Conservation (phyloP, 805 yeast genomes). For the Pichia exigua region DNA sequence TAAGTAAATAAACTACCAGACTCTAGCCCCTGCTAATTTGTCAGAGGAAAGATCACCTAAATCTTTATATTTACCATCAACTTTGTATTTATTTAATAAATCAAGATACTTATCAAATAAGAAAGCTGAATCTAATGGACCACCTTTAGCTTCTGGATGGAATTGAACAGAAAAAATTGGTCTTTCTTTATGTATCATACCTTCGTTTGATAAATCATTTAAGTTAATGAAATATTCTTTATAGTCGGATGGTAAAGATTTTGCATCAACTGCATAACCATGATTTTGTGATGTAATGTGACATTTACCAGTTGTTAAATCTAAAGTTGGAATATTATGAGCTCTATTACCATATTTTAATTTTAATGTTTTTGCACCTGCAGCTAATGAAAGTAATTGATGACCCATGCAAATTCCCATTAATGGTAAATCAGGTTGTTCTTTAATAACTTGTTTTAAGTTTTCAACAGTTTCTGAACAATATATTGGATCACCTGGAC, state of each 20-base stretch:
- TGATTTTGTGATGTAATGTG: conserved; percentile 98
- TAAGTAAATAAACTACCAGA: conserved; percentile 4
- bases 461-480: conserved; percentile 71
- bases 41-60: conserved; percentile 12
- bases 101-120: conserved; percentile 85
- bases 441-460: conserved; percentile 62
- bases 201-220: conserved; percentile 95
- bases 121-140: conserved; percentile 89
- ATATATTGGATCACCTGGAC: conserved; percentile 97
- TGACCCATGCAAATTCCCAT: conserved; percentile 98
- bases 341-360: conserved; percentile 98
- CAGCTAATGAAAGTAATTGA: conserved; percentile 89
- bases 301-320: conserved; percentile 82
- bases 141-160: conserved; percentile 99
- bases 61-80: conserved; percentile 19
- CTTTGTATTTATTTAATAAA: conserved; percentile 53
- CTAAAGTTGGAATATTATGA: conserved; percentile 95
- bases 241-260: conserved; percentile 68
- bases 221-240: conserved; percentile 85
- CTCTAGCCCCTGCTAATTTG: conserved; percentile 11
- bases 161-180: conserved; percentile 97
- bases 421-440: conserved; percentile 65
- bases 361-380: conserved; percentile 88
- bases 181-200: conserved; percentile 80
- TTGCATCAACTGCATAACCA: conserved; percentile 91